Conservation (phyloP, 2,329 filamentous ascomycete genomes). For the Penicillium concentricum region DNA sequence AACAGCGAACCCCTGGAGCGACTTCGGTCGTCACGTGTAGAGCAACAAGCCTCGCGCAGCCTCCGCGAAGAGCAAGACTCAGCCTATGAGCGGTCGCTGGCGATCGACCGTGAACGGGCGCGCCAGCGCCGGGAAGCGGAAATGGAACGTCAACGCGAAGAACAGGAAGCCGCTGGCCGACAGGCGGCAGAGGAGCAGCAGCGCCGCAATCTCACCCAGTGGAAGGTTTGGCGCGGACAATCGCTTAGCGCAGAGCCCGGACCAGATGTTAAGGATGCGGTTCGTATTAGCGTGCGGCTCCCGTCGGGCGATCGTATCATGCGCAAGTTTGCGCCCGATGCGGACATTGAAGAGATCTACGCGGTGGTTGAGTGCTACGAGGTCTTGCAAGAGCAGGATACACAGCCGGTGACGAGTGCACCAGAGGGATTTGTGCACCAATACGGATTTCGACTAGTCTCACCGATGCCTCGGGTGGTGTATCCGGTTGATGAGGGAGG, state of each 20-base stretch:
- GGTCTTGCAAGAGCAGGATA: slow-evolving; percentile 51
- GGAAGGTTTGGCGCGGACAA: slow-evolving; percentile 76
- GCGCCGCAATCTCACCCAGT: slow-evolving; percentile 61
- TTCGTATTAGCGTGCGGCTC: slow-evolving; percentile 66
- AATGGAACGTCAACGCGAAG: slow-evolving; percentile 58
- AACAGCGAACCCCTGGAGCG: slow-evolving; percentile 73
- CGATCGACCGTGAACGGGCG: slow-evolving; percentile 81
- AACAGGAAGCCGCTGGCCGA: slow-evolving; percentile 64
- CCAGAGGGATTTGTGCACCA: slow-evolving; percentile 73
- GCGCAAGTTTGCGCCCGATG: slow-evolving; percentile 68
- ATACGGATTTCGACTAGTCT: slow-evolving; percentile 83
- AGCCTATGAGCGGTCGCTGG: slow-evolving; percentile 89
- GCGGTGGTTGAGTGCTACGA: slow-evolving; percentile 94
- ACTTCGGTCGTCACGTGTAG: slow-evolving; percentile 71
- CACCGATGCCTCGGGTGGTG: slow-evolving; percentile 78
- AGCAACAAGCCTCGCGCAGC: slow-evolving; percentile 76
- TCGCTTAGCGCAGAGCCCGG: slow-evolving; percentile 68
- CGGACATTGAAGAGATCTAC: slow-evolving; percentile 82
- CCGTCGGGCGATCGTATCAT: slow-evolving; percentile 71
- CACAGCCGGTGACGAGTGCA: slow-evolving; percentile 43
- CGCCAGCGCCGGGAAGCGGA: slow-evolving; percentile 74
- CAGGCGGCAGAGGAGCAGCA: slow-evolving; percentile 61
- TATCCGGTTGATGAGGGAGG: slow-evolving; percentile 67
- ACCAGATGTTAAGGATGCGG: slow-evolving; percentile 62
- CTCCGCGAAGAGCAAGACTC: slow-evolving; percentile 86